A percentile compares a stretch with the other conserved stretches of the same genome.
These are phyloP conservation scores for Poa pratensis DNA, from an alignment of 176 grass and related monocot genomes.

Conservation along the genomic window DNA sequence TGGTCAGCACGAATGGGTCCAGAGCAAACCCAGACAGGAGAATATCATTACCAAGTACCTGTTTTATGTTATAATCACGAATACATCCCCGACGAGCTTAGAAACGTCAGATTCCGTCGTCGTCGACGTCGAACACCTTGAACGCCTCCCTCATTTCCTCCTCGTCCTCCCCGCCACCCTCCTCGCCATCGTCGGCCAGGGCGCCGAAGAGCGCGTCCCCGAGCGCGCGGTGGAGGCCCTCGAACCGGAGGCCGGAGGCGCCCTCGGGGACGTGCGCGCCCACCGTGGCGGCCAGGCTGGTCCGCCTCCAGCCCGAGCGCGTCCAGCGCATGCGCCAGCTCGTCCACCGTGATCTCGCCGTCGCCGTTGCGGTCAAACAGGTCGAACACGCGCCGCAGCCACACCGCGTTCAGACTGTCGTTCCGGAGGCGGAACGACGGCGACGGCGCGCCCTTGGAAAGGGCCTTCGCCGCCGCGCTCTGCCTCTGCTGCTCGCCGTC, in stretches of 20 bases:
- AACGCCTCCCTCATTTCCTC: conserved; percentile 77
- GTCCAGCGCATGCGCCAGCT: conserved; percentile 74
- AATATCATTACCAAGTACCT: no score
- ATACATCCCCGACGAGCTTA: no score
- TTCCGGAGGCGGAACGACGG: conserved; percentile 80
- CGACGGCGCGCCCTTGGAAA: conserved; percentile 45
- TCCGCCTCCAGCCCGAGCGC: conserved; percentile 68
- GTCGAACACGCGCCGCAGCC: conserved; percentile 77
- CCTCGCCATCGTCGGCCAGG: not conserved
- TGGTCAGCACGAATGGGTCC: no score
- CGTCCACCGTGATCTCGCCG: conserved; percentile 79
- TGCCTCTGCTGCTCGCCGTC: not conserved
- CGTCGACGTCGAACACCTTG: conserved; percentile 78
- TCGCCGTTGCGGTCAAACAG: conserved; percentile 82
- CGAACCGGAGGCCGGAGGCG: conserved; percentile 55
- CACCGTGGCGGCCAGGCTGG: conserved; percentile 42
- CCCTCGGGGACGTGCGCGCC: conserved; percentile 59
- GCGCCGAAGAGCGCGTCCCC: conserved; percentile 63
- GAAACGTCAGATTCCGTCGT: conserved; percentile 42
- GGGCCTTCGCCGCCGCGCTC: conserved; percentile 34
- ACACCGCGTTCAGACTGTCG: conserved; percentile 69
- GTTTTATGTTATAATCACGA: no score
- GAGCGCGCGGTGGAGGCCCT: conserved; percentile 64
- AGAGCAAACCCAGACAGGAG: no score
- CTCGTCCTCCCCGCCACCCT: conserved; percentile 13